Evolutionary conservation across 176 grass and related monocot genomes (phyloP), one percentile per base, ranked within the genome.

Genomic region (Cenchrus purpureus): DNA sequence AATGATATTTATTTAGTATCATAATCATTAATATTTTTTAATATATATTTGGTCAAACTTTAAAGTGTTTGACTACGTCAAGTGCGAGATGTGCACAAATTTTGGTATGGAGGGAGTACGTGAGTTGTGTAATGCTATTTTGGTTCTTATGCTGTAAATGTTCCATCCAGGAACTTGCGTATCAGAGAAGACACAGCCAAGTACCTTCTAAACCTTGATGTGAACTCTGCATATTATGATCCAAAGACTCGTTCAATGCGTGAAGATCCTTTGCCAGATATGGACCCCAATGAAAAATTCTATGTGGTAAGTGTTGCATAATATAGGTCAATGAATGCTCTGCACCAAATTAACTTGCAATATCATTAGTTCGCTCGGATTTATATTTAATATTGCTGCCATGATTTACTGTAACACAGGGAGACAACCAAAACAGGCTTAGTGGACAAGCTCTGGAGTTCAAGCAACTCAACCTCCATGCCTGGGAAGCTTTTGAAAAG

Each of bases 261-360:
- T 79, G 97, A 98, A 73, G 91, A 99, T 87, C 97, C 97, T 73
- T 42, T 94, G 62, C 97, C 97, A 81, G 91, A 99, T 79, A 86
- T 87, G 71, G 93, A 99, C 56, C 97, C 97, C 59, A 99, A 99
- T 87, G 97, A 99, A 83, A 99, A 99, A 74, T 99, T 99, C 71
- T 99, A 99, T 87, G 82, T 61, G 56, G 93, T 96, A 90, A 86
- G 89, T 85, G 48, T 40, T 37, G 59, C 59, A 28, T 28, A 5
- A 62, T 28, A 62, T 62, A 20, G 59, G n/a, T 62, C 59, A 62
- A 62, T 28, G n/a, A 62, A 62, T 62, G 10, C 9, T 62, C 59
- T 62, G 3, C 59, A 62, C 59, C 59, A 62, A 62, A 25, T n/a
- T 12, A 12, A 12, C 59, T 28, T 62, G 19, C 59, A 25, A 62